Evolutionary conservation across 2,329 filamentous ascomycete genomes (phyloP), one percentile per base, ranked within the genome.

Genomic region (Fusarium brachygibbosum): DNA sequence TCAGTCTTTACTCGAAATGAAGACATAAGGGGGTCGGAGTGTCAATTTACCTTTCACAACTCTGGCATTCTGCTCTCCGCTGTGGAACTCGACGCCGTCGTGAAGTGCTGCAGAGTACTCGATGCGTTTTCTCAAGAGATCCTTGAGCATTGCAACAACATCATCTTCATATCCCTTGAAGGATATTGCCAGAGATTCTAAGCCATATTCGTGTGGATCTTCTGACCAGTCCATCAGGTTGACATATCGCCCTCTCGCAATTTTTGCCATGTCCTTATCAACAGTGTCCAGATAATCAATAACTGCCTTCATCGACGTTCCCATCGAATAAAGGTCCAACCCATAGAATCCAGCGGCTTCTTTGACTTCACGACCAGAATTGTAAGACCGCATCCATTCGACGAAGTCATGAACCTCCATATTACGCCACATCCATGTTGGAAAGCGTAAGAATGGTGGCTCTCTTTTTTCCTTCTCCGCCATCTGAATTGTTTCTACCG

Each of bases 351-450:
- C 66, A 8, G 40, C 35, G 23, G 52, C 61, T 6, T 69, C 35
- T 11, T 41, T 19, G 49, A 42, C 44, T 16, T 55, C 14, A 1
- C 42, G 55, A 14, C 46, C 61, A 29, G 58, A 55, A 12, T 69
- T 69, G 19, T 67, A 56, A 29, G 48, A 53, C 14, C 57, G 48
- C 25, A 69, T 37, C 56, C 61, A 69, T 62, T 67, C 66, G 16
- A 67, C 44, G 32, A 69, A 69, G 19, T 69, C 37, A 21, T 49
- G 52, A 21, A 69, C 66, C 40, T 69, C 61, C 12, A 58, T 46
- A n/a, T 69, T 69, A 29, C 66, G 56, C 66, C 66, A 69, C 56
- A 69, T 66, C 66, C 44, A 69, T 4, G 61, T 69, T 2, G 66
- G 56, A 31, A 69, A 69, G 3, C 40, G 44, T 3, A 69, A 34